Percentiles rank a stretch among this genome's conserved stretches.
These are phyloP conservation scores for Camillea tinctor DNA, from an alignment of 2,329 filamentous ascomycete species.

Conservation along the genomic window DNA sequence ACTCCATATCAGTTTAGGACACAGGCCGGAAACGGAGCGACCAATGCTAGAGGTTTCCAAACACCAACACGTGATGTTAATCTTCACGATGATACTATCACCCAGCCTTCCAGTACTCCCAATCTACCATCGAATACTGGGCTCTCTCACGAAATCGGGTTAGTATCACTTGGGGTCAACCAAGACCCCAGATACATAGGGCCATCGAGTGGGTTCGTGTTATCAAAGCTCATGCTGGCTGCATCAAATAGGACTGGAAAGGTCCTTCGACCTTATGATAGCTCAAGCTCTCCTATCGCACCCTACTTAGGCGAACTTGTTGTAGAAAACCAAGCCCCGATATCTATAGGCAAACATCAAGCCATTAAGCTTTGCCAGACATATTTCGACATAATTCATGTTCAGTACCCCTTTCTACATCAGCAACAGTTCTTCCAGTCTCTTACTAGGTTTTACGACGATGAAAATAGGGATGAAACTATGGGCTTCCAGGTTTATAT, in stretches of 20 bases:
- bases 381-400: conserved; percentile 49
- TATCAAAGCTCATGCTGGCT: conserved; percentile 48
- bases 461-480: conserved; percentile 28
- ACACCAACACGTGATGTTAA: not conserved
- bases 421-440: conserved; percentile 38
- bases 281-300: conserved; percentile 8
- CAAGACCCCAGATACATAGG: conserved; percentile 52
- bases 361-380: conserved; percentile 41
- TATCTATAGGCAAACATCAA: conserved; percentile 31
- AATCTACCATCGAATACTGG: conserved; percentile 21
- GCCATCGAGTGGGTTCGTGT: conserved; percentile 54
- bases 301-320: conserved; percentile 12
- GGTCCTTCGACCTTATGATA: not conserved
- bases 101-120: conserved; percentile 11
- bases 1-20: not conserved
- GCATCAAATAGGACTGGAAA: conserved; percentile 28
- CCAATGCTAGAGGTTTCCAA: not conserved
- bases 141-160: conserved; percentile 50
- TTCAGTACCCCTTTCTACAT: conserved; percentile 50
- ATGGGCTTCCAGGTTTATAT: conserved; percentile 49
- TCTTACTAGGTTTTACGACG: conserved; percentile 36
- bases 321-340: conserved; percentile 12
- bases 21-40: not conserved
- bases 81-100: not conserved
- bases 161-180: conserved; percentile 48